A percentile compares a stretch with the other conserved stretches of the same genome.
Conservation (phyloP, 2,329 filamentous ascomycete genomes). For the Stylonectria norvegica region DNA sequence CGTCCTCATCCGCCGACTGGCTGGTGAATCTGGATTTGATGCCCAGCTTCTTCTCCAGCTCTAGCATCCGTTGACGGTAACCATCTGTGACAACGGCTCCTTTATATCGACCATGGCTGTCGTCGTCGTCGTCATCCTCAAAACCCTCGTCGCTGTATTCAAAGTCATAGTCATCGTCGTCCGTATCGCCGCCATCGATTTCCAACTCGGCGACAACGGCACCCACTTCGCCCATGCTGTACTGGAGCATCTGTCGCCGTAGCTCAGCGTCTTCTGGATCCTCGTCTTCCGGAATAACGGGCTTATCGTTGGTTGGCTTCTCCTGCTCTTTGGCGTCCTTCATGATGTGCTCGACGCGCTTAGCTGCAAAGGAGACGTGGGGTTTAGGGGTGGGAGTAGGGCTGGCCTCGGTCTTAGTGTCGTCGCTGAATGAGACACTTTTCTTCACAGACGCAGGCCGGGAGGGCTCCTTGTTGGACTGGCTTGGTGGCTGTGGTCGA, state of each 20-base stretch:
- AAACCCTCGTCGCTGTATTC: conserved; percentile 52
- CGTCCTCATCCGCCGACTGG: conserved; percentile 44
- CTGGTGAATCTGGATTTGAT: conserved; percentile 53
- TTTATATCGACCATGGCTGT: conserved; percentile 70
- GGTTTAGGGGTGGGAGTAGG: conserved; percentile 32
- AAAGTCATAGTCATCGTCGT: conserved; percentile 50
- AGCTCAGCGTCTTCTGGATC: conserved; percentile 74
- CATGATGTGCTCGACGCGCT: conserved; percentile 55
- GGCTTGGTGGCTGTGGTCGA: conserved; percentile 4
- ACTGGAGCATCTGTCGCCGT: conserved; percentile 85
- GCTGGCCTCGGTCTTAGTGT: conserved; percentile 50
- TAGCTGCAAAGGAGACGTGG: conserved; percentile 39
- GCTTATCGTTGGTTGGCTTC: conserved; percentile 38
- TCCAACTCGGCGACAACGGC: conserved; percentile 90
- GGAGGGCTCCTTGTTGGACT: conserved; percentile 1
- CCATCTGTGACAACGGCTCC: conserved; percentile 65
- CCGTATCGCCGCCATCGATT: conserved; percentile 64
- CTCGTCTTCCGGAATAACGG: conserved; percentile 69
- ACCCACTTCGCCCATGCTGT: conserved; percentile 83
- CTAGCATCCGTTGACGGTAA: conserved; percentile 79
- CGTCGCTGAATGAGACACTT: conserved; percentile 60
- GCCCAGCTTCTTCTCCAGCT: conserved; percentile 73
- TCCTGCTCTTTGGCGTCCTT: conserved; percentile 54
- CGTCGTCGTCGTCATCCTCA: conserved; percentile 50
- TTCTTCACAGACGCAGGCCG: conserved; percentile 41